Evolutionary conservation across 106 monocot genomes (phyloP).

Genomic region (Allium sativum): DNA sequence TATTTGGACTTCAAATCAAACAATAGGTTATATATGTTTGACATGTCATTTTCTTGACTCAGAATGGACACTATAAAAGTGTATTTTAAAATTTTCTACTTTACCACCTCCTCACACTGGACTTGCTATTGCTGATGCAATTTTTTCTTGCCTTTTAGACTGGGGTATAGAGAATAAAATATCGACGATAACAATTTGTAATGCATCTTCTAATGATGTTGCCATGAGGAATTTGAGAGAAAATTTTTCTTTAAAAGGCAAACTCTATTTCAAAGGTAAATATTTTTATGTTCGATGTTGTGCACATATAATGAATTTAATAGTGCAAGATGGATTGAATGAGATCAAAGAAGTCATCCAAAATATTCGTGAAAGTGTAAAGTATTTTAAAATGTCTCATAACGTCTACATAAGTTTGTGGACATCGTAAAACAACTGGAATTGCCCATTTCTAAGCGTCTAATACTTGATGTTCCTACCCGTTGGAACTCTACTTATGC

Average conservation of each 20-base stretch:
- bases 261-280: not conserved
- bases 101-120: too few species aligned
- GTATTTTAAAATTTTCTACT: too few species aligned
- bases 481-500: not conserved
- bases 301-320: not conserved
- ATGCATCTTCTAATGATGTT: not conserved
- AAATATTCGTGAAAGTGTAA: not conserved
- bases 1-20: too few species aligned
- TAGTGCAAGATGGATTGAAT: not conserved
- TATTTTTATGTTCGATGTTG: not conserved
- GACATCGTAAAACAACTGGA: not conserved
- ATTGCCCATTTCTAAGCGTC: not conserved
- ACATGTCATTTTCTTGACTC: too few species aligned
- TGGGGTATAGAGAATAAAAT: not conserved
- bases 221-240: not conserved
- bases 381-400: not conserved
- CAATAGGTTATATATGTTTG: too few species aligned
- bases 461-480: not conserved
- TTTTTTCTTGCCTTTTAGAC: not conserved
- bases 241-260: not conserved
- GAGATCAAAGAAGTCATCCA: not conserved
- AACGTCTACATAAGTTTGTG: not conserved
- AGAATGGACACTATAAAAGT: too few species aligned
- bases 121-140: not conserved
- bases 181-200: not conserved